Evolutionary conservation across 306 rosid genomes (phyloP).

Genomic region (Quercus mongolica): DNA sequence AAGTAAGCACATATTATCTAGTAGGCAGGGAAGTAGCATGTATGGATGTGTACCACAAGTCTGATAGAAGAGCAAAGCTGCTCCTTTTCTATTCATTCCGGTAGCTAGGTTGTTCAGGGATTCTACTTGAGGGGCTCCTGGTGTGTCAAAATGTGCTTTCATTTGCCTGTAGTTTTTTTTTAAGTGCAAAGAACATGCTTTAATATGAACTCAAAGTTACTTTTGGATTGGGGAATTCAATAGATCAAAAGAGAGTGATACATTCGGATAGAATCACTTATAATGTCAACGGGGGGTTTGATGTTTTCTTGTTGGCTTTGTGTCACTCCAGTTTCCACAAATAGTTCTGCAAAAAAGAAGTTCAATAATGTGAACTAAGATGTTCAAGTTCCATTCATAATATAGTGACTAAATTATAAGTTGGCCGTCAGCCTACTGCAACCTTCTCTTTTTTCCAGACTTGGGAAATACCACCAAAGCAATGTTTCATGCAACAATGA

Average conservation of each 20-base stretch:
- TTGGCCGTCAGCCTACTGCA: no score
- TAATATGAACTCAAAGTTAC: background rate
- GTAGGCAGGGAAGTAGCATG: background rate
- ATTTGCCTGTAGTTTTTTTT: constrained; percentile 51
- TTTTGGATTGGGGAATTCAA: background rate
- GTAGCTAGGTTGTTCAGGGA: constrained; percentile 56
- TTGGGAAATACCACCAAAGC: background rate
- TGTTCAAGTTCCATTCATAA: background rate
- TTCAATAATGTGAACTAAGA: constrained; percentile 1
- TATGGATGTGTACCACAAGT: constrained; percentile 56
- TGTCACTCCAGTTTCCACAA: constrained; percentile 78
- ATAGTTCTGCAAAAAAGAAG: constrained; percentile 51
- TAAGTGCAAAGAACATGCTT: constrained; percentile 1
- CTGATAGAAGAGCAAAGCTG: constrained; percentile 75
- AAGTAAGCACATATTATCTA: background rate
- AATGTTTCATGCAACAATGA: background rate
- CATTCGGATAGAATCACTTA: constrained; percentile 65
- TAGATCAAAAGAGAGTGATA: constrained; percentile 23
- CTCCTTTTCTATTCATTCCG: constrained; percentile 65
- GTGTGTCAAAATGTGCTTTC: constrained; percentile 68
- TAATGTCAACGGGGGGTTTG: constrained; percentile 42
- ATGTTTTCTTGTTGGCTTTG: constrained; percentile 55
- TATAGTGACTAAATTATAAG: no score
- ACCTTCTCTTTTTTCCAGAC: no score
- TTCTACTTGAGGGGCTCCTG: constrained; percentile 65